These are phyloP conservation scores for Sambucus nigra DNA, from an alignment of 129 eudicot genomes.

Conservation along the genomic window DNA sequence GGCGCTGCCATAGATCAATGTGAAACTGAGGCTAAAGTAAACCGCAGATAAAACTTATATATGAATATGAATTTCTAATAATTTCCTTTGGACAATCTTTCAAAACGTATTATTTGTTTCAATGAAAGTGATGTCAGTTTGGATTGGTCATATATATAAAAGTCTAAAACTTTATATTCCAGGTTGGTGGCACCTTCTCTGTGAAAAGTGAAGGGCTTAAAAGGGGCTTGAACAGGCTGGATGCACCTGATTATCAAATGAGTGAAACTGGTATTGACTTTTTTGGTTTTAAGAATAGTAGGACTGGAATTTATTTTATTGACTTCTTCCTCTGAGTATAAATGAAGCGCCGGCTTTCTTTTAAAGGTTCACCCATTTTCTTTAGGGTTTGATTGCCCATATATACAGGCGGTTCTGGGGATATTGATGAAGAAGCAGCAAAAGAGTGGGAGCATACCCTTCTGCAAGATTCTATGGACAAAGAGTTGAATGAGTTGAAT, in stretches of 20 bases:
- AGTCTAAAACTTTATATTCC: conserved; percentile 13
- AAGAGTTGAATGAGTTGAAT: conserved; percentile 80
- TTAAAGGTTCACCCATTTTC: background rate
- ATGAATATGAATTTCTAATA: background rate
- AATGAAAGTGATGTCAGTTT: conserved; percentile 4
- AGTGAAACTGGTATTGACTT: conserved; percentile 66
- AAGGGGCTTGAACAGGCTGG: conserved; percentile 76
- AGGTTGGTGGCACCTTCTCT: conserved; percentile 46
- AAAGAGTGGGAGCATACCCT: conserved; percentile 96
- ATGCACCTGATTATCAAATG: conserved; percentile 77
- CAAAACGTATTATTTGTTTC: too few relatives aligned
- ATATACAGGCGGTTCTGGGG: conserved; percentile 69
- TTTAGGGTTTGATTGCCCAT: conserved; percentile 8
- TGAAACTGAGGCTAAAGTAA: conserved; percentile 52
- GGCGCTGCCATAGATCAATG: conserved; percentile 39
- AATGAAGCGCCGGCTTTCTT: background rate
- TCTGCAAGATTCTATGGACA: conserved; percentile 86
- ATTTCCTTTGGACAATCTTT: background rate
- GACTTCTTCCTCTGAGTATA: background rate
- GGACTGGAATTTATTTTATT: background rate
- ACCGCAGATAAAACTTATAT: conserved; percentile 15
- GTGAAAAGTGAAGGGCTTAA: conserved; percentile 70
- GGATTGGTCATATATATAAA: background rate
- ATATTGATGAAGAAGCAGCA: conserved; percentile 84
- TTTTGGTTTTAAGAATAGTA: background rate